Conservation (phyloP, 495 filamentous ascomycete genomes). For the Penicillium simplicissimum region DNA sequence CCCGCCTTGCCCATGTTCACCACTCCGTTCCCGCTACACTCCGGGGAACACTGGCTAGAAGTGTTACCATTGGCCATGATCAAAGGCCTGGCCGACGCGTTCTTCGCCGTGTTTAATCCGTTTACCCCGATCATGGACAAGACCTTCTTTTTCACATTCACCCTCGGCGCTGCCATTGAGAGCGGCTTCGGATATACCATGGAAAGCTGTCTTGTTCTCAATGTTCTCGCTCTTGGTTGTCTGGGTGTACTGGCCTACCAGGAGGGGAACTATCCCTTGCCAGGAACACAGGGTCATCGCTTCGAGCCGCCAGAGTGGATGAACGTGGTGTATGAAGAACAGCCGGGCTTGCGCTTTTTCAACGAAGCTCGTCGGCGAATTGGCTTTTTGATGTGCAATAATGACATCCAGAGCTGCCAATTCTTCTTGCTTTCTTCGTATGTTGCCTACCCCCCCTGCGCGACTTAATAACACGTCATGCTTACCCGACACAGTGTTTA, state of each 20-base stretch:
- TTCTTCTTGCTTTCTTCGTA: conserved; percentile 51
- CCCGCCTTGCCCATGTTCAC: conserved; percentile 45
- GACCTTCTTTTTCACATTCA: conserved; percentile 48
- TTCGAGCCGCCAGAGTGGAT: conserved; percentile 50
- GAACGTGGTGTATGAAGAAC: conserved; percentile 43
- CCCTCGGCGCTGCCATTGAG: conserved; percentile 45
- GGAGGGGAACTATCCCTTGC: conserved; percentile 48
- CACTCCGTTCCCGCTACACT: conserved; percentile 40
- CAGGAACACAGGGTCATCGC: conserved; percentile 33
- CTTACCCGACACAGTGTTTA: conserved; percentile 31
- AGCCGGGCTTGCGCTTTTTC: conserved; percentile 46
- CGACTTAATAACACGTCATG: neutral
- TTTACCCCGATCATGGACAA: conserved; percentile 53
- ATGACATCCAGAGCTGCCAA: conserved; percentile 49
- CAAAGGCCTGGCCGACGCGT: conserved; percentile 46
- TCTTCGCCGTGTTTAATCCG: conserved; percentile 47
- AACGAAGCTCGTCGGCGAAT: conserved; percentile 50
- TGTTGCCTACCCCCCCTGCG: conserved; percentile 3
- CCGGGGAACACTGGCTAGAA: conserved; percentile 45
- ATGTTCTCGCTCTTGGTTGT: conserved; percentile 48
- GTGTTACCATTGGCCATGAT: conserved; percentile 42
- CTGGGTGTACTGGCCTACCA: conserved; percentile 44
- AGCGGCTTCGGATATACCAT: conserved; percentile 46
- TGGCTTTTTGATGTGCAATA: conserved; percentile 50
- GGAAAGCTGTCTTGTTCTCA: conserved; percentile 48